Conservation (phyloP, 2,329 filamentous ascomycete genomes). For the Trichoderma sp. region DNA sequence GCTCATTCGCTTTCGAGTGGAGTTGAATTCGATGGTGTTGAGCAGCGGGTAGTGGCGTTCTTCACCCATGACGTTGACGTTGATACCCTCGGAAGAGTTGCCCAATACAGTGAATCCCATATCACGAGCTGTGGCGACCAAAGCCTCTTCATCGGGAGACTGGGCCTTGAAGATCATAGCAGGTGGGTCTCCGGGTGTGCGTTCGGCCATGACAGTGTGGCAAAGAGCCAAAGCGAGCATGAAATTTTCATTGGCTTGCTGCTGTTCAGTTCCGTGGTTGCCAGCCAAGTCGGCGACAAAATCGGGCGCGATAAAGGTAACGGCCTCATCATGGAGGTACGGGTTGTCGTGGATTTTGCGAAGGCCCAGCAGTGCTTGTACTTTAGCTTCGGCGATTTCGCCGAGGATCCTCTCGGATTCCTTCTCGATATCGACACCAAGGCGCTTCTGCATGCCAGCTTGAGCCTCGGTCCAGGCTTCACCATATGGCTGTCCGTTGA, state of each 20-base stretch:
- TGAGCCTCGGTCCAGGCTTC: conserved; percentile 98
- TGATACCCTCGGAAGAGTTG: conserved; percentile 72
- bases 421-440: conserved; percentile 81
- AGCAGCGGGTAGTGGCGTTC: conserved; percentile 83
- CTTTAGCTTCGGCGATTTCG: conserved; percentile 76
- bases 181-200: conserved; percentile 82
- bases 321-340: conserved; percentile 81
- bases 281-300: conserved; percentile 82
- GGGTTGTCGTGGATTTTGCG: conserved; percentile 82
- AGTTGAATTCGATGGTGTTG: conserved; percentile 97
- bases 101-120: conserved; percentile 93
- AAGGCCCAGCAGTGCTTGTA: conserved; percentile 67
- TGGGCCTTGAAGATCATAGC: conserved; percentile 95
- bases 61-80: conserved; percentile 81
- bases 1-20: conserved; percentile 94
- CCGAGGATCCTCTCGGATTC: conserved; percentile 69
- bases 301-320: conserved; percentile 90
- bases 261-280: conserved; percentile 71
- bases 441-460: conserved; percentile 88
- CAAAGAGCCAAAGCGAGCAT: conserved; percentile 96
- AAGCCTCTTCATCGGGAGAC: conserved; percentile 90
- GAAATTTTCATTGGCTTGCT: conserved; percentile 76
- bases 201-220: conserved; percentile 92
- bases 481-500: conserved; percentile 94
- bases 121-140: conserved; percentile 91